Base-by-base conservation (phyloP, 257 asterid genomes). In the Coffea canephora region DNA sequence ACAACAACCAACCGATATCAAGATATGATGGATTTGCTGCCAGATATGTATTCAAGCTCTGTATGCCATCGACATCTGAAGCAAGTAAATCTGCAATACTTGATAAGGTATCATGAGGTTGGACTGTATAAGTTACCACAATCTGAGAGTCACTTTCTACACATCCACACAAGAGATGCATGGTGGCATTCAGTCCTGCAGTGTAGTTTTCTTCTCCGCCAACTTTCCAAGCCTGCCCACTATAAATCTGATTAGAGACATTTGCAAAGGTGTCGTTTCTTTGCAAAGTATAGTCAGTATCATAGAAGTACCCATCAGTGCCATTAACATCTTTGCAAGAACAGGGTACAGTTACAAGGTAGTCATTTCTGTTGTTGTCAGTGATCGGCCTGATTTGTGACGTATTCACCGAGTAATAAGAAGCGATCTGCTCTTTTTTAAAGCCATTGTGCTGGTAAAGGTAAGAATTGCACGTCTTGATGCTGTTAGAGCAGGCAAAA, bases 161-260 rank as follows among this genome's bases (percentile, higher is more conserved):
- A 82, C 94, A 92, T 27, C 97, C 97, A 83, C 98, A 94, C 31
- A 90, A 36, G 45, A 94, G 92, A 86, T 92, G 87, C 74, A 92
- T 54, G 13, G 80, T 84, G 69, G 85, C 86, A 19, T 84, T 76
- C 0, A 6, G 59, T 55, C 92, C 89, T 0, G 69, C 23, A 2
- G 0, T 39, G 57, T 83, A 79, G 77, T 61, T 76, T 15, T 88
- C 84, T 62, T 78, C 85, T 52, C 81, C 93, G 55, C 64, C 83
- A 70, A 84, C 93, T 81, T 71, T 45, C 87, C 94, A 92, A 10
- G 79, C 94, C 77, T 89, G 86, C 23, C 95, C 94, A 49, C 95
- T 94, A 41, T 87, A 94, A 13, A 70, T 69, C 74, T 69, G 73
- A 75, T 2, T 65, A 34, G 96, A 91, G 19, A 91, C 87, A 31